phyloP scores from a whole-genome alignment of 306 rosid species.

The Dalbergia oliveri region DNA sequence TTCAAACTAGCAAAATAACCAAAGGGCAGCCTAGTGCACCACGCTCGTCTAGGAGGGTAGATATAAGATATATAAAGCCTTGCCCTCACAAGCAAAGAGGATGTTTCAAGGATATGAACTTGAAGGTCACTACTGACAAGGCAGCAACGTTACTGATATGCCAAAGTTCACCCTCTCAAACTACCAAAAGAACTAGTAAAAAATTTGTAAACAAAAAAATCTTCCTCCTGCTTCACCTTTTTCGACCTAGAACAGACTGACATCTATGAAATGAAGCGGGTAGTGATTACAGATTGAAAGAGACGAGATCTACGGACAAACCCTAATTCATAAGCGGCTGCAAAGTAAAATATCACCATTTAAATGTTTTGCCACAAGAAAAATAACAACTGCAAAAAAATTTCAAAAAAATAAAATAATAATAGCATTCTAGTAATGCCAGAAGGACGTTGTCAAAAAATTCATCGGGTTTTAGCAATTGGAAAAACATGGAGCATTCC shows the following conservation, averaged over 20 bases:
- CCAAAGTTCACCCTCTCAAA: too few relatives aligned
- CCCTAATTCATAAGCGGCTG: neutral
- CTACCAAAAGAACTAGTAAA: neutral
- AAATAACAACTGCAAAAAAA: neutral
- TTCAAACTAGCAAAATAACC: neutral
- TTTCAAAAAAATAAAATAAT: neutral
- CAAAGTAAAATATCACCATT: neutral
- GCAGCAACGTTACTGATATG: too few relatives aligned
- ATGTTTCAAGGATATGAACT: too few relatives aligned
- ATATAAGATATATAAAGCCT: too few relatives aligned
- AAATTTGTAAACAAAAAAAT: neutral
- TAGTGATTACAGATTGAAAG: neutral
- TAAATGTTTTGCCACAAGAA: neutral
- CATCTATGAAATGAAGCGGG: neutral
- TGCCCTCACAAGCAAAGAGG: too few relatives aligned
- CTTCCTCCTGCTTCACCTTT: slow-evolving; percentile 24
- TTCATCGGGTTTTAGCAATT: slow-evolving; percentile 12
- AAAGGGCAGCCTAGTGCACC: too few relatives aligned
- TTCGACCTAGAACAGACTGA: neutral
- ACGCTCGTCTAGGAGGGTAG: too few relatives aligned
- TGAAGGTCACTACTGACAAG: too few relatives aligned
- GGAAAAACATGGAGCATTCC: neutral
- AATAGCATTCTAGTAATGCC: neutral
- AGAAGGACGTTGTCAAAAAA: neutral
- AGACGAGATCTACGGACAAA: neutral